Conservation (phyloP, 345 rosid species). For the Gossypium anomalum region DNA sequence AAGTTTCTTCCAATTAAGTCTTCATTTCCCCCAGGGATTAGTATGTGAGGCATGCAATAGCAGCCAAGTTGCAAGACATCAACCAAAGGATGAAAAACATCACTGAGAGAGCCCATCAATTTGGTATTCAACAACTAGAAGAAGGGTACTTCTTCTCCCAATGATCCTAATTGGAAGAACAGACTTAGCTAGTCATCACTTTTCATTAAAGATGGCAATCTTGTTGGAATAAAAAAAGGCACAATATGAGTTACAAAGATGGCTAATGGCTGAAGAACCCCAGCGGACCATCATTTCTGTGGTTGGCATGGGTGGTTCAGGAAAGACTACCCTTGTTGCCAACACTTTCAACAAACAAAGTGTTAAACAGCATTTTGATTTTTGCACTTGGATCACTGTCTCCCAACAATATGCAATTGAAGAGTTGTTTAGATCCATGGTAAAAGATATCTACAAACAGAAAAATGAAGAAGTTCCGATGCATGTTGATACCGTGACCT, state of each 20-base stretch:
- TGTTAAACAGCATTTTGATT: constrained; percentile 19
- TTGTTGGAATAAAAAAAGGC: constrained; percentile 36
- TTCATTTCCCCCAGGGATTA: constrained; percentile 27
- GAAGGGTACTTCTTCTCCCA: not conserved
- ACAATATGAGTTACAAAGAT: constrained; percentile 17
- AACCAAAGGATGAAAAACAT: constrained; percentile 23
- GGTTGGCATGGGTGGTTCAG: constrained; percentile 30
- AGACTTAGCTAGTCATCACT: constrained; percentile 27
- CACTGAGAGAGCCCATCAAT: constrained; percentile 29
- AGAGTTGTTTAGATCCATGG: constrained; percentile 8
- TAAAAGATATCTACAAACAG: not conserved
- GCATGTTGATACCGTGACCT: not conserved
- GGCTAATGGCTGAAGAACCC: constrained; percentile 10
- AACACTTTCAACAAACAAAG: constrained; percentile 15
- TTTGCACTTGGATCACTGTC: constrained; percentile 16
- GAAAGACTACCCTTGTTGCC: constrained; percentile 23
- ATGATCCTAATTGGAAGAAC: constrained; percentile 9
- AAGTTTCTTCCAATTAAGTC: not conserved
- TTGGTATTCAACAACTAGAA: constrained; percentile 9
- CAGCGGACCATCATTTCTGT: constrained; percentile 10
- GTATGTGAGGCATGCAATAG: constrained; percentile 27
- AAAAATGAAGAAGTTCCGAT: not conserved
- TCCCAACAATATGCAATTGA: not conserved
- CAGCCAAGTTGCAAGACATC: constrained; percentile 23
- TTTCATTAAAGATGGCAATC: constrained; percentile 29